Evolutionary conservation across 441 rosid species (phyloP).

Genomic region (Rhodomyrtus psidioides): DNA sequence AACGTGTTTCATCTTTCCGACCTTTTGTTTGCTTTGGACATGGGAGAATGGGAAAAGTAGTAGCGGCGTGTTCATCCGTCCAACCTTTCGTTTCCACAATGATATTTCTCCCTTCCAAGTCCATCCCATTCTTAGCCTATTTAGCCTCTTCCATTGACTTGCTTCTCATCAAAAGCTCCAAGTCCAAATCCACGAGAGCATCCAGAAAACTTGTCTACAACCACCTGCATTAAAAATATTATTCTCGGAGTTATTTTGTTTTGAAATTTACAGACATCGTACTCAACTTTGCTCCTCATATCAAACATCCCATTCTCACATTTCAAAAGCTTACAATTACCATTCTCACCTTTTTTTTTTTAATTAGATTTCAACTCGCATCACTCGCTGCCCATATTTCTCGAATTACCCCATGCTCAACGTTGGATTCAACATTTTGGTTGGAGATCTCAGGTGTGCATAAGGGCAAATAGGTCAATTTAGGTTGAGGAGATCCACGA

Average conservation of each 20-base stretch:
- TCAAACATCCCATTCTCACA: background rate
- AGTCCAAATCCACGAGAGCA: constrained; percentile 98
- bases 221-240: constrained; percentile 43
- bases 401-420: background rate
- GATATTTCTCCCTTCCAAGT: constrained; percentile 80
- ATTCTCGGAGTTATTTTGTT: background rate
- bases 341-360: background rate
- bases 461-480: background rate
- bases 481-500: background rate
- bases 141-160: constrained; percentile 85
- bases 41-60: too few relatives aligned
- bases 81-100: constrained; percentile 43
- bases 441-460: background rate
- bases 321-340: background rate
- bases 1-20: background rate
- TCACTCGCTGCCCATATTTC: background rate
- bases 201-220: constrained; percentile 77
- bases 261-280: background rate
- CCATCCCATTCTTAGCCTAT: constrained; percentile 82
- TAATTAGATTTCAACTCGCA: background rate
- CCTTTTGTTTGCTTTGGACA: background rate
- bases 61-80: background rate
- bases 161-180: constrained; percentile 76
- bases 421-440: background rate
- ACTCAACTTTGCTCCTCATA: background rate